These are phyloP conservation scores for Arabidopsis lyrata DNA, from an alignment of 441 rosid genomes.

Conservation along the genomic window DNA sequence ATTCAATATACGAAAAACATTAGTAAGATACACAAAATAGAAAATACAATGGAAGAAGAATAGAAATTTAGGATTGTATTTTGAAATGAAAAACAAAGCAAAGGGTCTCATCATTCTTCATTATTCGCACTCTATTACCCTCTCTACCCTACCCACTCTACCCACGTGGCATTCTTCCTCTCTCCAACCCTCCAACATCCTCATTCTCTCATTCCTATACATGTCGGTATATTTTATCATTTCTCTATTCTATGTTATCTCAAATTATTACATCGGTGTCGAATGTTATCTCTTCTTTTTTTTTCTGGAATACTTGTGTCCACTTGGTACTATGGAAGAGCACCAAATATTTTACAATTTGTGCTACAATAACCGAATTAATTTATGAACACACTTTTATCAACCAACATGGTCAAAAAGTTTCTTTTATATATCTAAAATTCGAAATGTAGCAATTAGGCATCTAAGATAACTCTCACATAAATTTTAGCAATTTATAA, in stretches of 20 bases:
- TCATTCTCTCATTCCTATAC: constrained; percentile 21
- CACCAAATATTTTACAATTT: not conserved
- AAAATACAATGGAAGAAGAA: not conserved
- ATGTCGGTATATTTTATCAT: constrained; percentile 39
- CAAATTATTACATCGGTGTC: constrained; percentile 1
- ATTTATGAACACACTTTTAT: not conserved
- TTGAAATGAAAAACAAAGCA: constrained; percentile 35
- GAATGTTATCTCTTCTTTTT: not conserved
- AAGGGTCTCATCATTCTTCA: constrained; percentile 45
- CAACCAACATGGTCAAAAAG: not conserved
- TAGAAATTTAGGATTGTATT: constrained; percentile 24
- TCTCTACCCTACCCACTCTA: constrained; percentile 37
- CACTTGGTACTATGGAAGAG: not conserved
- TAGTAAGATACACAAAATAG: not conserved
- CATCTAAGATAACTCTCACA: not conserved
- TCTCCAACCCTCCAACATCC: constrained; percentile 40
- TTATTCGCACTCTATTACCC: constrained; percentile 47
- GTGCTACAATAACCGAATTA: not conserved
- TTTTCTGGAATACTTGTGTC: not conserved
- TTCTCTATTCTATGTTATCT: constrained; percentile 9
- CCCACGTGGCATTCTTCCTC: constrained; percentile 44
- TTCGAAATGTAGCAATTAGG: not conserved
- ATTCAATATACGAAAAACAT: not conserved
- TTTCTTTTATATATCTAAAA: not conserved
- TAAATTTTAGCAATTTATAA: not conserved